Base-by-base conservation (phyloP, 495 filamentous ascomycete genomes). In the Penicillium goetzii region DNA sequence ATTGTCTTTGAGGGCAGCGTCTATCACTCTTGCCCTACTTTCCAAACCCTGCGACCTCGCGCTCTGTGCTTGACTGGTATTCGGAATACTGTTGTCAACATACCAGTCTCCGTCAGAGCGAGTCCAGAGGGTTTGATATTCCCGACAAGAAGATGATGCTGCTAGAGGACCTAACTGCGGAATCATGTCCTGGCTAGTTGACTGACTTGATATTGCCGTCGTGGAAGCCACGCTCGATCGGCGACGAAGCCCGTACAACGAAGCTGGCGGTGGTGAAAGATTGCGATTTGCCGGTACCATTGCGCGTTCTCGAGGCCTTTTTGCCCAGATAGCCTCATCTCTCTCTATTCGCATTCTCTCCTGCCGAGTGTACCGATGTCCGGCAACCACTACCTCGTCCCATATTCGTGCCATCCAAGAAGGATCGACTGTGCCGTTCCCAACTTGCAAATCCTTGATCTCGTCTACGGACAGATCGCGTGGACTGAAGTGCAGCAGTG, bases 31-130 rank as follows among this genome's bases (percentile, higher is more conserved):
- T 25, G 11, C 4, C 11, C 10, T 49, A 9, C 45, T 49, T 2
- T 14, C 15, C 28, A 53, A 19, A n/a, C 9, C 4, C 51, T 8
- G 51, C 7, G 28, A 53, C 15, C 4, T 30, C 5, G 28, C 9
- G 26, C 6, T 19, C 17, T 10, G 51, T 9, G 19, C 28, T 32
- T 32, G 51, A 23, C 17, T 53, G 8, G 28, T 28, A n/a, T 30
- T 23, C 26, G n/a, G 14, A 2, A 2, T 4, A 23, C 26, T 47
- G 26, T 60, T 60, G 30, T 51, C 45, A 5, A 60, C 4, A 34
- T 50, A 51, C 58, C 58, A 60, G n/a, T 60, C 58, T 12, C 58
- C 58, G 34, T 60, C 58, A 11, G 58, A 60, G 0, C 58, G 58
- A 15, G 58, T 60, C 58, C 58, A 60, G 19, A 60, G 58, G n/a